phyloP scores from a whole-genome alignment of 805 yeast genomes.

The Schizosaccharomyces osmophilus region DNA sequence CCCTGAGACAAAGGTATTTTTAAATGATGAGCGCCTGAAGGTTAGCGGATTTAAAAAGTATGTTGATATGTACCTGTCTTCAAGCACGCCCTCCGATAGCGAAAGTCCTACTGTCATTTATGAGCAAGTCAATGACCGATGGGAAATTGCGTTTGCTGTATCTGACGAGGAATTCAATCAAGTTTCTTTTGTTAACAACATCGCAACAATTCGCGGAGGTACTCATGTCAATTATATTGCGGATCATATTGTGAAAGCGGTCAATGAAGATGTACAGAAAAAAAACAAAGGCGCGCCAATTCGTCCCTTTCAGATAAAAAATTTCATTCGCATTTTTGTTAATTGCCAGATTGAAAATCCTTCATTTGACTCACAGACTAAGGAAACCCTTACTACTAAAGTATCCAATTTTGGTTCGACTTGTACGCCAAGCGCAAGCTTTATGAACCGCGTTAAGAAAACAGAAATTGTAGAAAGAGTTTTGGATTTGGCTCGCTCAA shows the following conservation, averaged over 20 bases:
- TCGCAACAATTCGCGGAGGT: slow-evolving; percentile 93
- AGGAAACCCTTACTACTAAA: slow-evolving; percentile 81
- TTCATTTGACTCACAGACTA: slow-evolving; percentile 91
- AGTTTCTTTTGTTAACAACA: slow-evolving; percentile 88
- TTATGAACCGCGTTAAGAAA: slow-evolving; percentile 43
- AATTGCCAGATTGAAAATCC: slow-evolving; percentile 90
- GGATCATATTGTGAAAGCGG: slow-evolving; percentile 60
- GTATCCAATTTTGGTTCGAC: slow-evolving; percentile 72
- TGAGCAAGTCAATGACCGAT: slow-evolving; percentile 58
- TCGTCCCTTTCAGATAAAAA: slow-evolving; percentile 69
- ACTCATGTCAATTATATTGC: slow-evolving; percentile 74
- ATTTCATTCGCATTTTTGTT: slow-evolving; percentile 70
- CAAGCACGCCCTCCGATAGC: slow-evolving; percentile 17
- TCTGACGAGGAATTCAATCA: slow-evolving; percentile 80
- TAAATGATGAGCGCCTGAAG: slow-evolving; percentile 49
- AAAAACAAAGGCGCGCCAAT: slow-evolving; percentile 45
- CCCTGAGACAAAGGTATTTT: slow-evolving; percentile 47
- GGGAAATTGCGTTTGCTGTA: slow-evolving; percentile 91
- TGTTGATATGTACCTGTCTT: slow-evolving; percentile 68
- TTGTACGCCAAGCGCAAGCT: slow-evolving; percentile 53
- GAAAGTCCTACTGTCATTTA: slow-evolving; percentile 30
- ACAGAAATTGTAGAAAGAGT: slow-evolving; percentile 51
- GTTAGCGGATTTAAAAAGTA: slow-evolving; percentile 61
- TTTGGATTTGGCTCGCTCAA: slow-evolving; percentile 59
- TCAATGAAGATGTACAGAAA: slow-evolving; percentile 49